Evolutionary conservation across 352 stramenopile genomes (phyloP).

Genomic region (Phytopythium litorale): DNA sequence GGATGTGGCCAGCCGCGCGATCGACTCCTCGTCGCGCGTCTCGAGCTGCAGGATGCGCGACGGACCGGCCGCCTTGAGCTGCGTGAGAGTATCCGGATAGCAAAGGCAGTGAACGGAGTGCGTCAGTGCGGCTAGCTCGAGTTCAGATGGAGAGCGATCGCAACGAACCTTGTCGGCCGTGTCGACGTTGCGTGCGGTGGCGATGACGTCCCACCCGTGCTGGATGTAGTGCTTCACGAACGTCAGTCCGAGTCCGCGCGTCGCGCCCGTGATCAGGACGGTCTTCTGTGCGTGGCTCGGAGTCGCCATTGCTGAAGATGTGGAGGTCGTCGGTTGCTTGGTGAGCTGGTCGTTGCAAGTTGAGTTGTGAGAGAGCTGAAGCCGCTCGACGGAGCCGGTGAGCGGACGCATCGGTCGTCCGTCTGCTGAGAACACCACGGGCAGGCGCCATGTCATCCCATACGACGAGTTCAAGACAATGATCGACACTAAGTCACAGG

Average conservation of each 20-base stretch:
- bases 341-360: not conserved
- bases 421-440: no score
- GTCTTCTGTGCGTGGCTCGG: slow-evolving; percentile 21
- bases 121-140: no score
- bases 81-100: not conserved
- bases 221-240: slow-evolving; percentile 41
- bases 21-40: slow-evolving; percentile 28
- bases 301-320: not conserved
- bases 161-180: slow-evolving; percentile 25
- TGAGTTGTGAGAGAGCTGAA: not conserved
- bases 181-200: slow-evolving; percentile 35
- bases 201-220: slow-evolving; percentile 50
- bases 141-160: no score
- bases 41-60: slow-evolving; percentile 32
- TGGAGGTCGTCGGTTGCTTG: not conserved
- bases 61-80: slow-evolving; percentile 20
- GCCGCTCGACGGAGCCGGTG: not conserved
- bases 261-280: slow-evolving; percentile 57
- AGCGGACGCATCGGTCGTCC: no score
- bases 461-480: no score
- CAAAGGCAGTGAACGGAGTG: not conserved
- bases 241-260: slow-evolving; percentile 48
- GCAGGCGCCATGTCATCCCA: no score
- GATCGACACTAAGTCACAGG: no score
- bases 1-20: slow-evolving; percentile 16